Percentiles rank a stretch among this genome's conserved stretches.
Conservation (phyloP, 2,329 filamentous ascomycete species). For the Colletotrichum theobromicola region DNA sequence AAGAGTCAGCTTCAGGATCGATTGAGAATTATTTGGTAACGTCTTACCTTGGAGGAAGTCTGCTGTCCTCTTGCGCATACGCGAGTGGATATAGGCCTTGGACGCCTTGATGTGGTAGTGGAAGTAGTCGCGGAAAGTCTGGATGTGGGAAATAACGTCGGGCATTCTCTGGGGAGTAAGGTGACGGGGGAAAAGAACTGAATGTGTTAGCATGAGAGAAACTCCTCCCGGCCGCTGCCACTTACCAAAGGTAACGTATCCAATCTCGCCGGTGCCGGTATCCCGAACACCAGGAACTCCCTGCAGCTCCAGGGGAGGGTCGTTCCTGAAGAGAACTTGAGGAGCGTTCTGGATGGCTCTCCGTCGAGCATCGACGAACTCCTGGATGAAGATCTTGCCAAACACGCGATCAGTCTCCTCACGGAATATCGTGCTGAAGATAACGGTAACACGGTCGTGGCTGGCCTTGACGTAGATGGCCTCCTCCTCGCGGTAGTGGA, state of each 20-base stretch:
- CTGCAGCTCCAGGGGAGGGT: constrained; percentile 90
- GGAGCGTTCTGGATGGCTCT: constrained; percentile 98
- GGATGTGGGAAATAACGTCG: constrained; percentile 97
- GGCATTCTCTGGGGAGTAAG: constrained; percentile 88
- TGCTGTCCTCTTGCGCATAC: constrained; percentile 96
- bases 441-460: constrained; percentile 96
- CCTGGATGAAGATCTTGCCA: constrained; percentile 97
- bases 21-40: not conserved
- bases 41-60: constrained; percentile 93
- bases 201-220: constrained; percentile 20
- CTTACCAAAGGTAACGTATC: constrained; percentile 97
- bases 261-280: constrained; percentile 82
- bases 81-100: constrained; percentile 98
- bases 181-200: constrained; percentile 95
- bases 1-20: not conserved
- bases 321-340: constrained; percentile 94
- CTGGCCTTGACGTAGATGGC: constrained; percentile 98
- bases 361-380: constrained; percentile 95
- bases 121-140: constrained; percentile 99
- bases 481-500: constrained; percentile 98
- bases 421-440: constrained; percentile 97
- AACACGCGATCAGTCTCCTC: constrained; percentile 98
- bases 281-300: constrained; percentile 82
- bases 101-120: constrained; percentile 99
- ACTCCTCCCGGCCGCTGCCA: not conserved